Base-by-base conservation (phyloP, 116 monocot species). In the Phalaenopsis hybrid region DNA sequence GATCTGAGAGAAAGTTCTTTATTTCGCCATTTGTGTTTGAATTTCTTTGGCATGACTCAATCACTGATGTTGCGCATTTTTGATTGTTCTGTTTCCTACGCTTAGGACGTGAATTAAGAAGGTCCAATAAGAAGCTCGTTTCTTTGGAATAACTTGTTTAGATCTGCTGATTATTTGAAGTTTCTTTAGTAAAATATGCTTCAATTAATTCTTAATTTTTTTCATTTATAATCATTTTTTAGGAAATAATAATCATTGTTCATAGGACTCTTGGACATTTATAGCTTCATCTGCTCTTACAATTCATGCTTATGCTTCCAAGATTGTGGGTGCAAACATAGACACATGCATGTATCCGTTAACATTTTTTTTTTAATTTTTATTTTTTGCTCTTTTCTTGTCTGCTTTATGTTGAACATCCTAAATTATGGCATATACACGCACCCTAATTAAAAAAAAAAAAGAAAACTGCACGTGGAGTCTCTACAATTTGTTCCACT, bases 101-200 rank as follows among this genome's bases (percentile, higher is more conserved):
- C 63, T 63, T n/a, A 21, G 63, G 63, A 63, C 63, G 61, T n/a
- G 63, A n/a, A n/a, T 63, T 63, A 21, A 63, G 63, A n/a, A 63
- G 63, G 7, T 63, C n/a, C 52, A 21, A 20, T 63, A 63, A 52
- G 61, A 21, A 52, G 57, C 5, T 63, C 11, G 63, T 63, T 63
- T 63, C 18, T 63, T 63, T 63, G 63, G 63, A 63, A 21, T 7
- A 18, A 21, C 6, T 5, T 63, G n/a, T 63, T 63, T n/a, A n/a
- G 21, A 63, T 23, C 4, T n/a, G 20, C 23, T 61, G 21, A n/a
- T 4, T 58, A 58, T 13, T n/a, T 58, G 58, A 58, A 58, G 58
- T 11, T 58, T 58, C 15, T 58, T 58, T 58, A 17, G 5, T 58
- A 17, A 58, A 58, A 28, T 58, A 58, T 58, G 18, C 58, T 4